phyloP scores from a whole-genome alignment of 768 basidiomycete genomes.

The Amyloporia xantha region DNA sequence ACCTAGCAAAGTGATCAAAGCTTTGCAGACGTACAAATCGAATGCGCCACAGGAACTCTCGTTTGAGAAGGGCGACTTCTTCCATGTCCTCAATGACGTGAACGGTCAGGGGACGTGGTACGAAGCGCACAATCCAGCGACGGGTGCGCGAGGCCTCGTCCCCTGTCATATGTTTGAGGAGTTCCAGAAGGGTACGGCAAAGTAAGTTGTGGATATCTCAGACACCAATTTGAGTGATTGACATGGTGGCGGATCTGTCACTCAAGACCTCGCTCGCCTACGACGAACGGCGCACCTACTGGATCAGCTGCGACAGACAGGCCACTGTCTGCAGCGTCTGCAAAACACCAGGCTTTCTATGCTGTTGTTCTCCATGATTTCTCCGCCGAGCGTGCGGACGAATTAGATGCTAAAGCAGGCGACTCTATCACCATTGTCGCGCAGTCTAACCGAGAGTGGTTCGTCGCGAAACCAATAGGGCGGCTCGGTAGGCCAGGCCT shows the following conservation, averaged over 20 bases:
- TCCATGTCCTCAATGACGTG: slow-evolving; percentile 83
- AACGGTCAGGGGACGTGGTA: slow-evolving; percentile 63
- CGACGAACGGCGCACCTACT: no score
- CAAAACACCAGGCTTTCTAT: slow-evolving; percentile 55
- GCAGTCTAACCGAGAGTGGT: slow-evolving; percentile 99
- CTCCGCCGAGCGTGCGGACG: slow-evolving; percentile 89
- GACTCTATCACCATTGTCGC: slow-evolving; percentile 96
- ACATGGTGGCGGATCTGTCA: neutral
- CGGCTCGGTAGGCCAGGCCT: slow-evolving; percentile 91
- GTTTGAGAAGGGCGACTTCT: slow-evolving; percentile 94
- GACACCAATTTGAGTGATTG: neutral
- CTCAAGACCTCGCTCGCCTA: slow-evolving; percentile 9
- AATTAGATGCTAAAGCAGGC: slow-evolving; percentile 90
- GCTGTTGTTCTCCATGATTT: slow-evolving; percentile 97
- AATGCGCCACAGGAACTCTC: slow-evolving; percentile 79
- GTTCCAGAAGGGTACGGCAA: slow-evolving; percentile 64
- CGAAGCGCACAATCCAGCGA: slow-evolving; percentile 91
- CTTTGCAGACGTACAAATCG: slow-evolving; percentile 58
- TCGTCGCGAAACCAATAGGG: slow-evolving; percentile 98
- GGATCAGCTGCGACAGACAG: neutral
- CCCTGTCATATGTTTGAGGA: slow-evolving; percentile 87
- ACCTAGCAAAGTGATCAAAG: slow-evolving; percentile 94
- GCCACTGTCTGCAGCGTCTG: slow-evolving; percentile 26
- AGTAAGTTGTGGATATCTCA: slow-evolving; percentile 39
- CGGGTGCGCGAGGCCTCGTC: slow-evolving; percentile 86